Evolutionary conservation across 176 grass and related monocot genomes (phyloP).

Genomic region (Carex cristatella): DNA sequence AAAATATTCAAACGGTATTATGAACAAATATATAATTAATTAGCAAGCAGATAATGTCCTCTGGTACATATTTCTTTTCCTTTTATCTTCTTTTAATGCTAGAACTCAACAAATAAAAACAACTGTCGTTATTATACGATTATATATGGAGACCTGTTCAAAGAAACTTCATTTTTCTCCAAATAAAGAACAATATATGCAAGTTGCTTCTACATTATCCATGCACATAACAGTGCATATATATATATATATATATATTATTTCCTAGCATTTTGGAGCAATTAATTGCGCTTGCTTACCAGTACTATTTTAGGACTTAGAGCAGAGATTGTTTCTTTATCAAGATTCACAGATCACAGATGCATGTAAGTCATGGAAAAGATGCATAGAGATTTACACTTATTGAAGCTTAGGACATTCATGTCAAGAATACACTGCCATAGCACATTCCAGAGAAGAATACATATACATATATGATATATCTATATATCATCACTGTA

Average conservation of each 20-base stretch:
- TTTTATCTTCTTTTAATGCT: no score
- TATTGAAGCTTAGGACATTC: neutral
- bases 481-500: neutral
- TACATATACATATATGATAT: neutral
- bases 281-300: neutral
- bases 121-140: no score
- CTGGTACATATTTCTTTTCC: no score
- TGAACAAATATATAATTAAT: neutral
- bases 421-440: neutral
- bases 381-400: neutral
- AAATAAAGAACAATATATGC: no score
- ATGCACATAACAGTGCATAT: no score
- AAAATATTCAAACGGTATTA: no score
- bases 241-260: neutral
- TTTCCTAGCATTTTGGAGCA: neutral
- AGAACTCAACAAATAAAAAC: no score
- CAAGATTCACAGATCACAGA: neutral
- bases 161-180: no score
- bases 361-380: neutral
- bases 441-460: no score
- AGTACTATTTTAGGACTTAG: neutral
- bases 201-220: no score
- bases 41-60: neutral
- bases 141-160: no score
- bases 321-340: neutral